phyloP scores from a whole-genome alignment of 1,284 basidiomycete species.

The Trichosporon ovoides region DNA sequence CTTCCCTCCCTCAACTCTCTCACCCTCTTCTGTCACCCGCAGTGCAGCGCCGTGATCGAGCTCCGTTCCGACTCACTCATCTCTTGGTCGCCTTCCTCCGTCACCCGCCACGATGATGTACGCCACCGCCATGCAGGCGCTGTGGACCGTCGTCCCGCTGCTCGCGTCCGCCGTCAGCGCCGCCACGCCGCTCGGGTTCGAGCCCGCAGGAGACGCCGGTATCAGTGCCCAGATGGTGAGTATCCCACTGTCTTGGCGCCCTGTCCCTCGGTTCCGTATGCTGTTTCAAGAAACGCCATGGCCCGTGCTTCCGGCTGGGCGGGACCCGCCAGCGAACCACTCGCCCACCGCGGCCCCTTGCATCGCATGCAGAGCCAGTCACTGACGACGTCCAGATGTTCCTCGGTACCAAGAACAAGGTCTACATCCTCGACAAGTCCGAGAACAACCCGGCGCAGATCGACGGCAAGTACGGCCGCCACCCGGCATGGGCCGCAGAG shows the following conservation, averaged over 20 bases:
- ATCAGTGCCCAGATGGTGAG: slow-evolving; percentile 49
- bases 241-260: neutral
- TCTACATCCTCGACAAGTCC: slow-evolving; percentile 53
- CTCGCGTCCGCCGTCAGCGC: slow-evolving; percentile 12
- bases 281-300: neutral
- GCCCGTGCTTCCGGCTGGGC: neutral
- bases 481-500: slow-evolving; percentile 51
- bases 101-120: neutral
- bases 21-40: neutral
- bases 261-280: neutral
- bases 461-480: slow-evolving; percentile 44
- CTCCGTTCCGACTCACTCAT: neutral
- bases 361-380: slow-evolving; percentile 5
- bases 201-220: slow-evolving; percentile 40
- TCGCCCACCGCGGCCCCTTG: neutral
- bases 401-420: slow-evolving; percentile 50
- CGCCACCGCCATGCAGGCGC: slow-evolving; percentile 4
- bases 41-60: neutral
- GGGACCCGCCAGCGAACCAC: neutral
- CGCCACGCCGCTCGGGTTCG: slow-evolving; percentile 35
- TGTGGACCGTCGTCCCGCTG: slow-evolving; percentile 14
- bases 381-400: slow-evolving; percentile 43
- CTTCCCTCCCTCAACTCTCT: neutral
- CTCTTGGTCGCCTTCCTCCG: neutral
- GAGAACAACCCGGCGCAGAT: slow-evolving; percentile 58